Conservation (phyloP, 306 rosid species). For the Rosa lucieae region DNA sequence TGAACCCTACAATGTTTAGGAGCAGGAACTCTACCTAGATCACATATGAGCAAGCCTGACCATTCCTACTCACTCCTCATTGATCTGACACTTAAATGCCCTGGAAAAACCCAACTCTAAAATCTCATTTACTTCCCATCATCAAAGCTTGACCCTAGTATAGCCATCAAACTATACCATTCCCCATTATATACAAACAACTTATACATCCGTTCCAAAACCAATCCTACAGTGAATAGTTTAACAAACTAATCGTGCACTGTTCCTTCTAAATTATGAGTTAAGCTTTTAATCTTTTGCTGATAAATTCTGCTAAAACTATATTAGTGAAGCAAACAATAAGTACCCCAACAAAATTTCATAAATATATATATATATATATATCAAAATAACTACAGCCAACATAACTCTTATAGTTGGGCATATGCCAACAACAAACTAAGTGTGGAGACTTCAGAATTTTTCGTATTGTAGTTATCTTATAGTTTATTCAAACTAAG, state of each 20-base stretch:
- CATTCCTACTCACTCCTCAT: neutral
- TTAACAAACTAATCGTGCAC: neutral
- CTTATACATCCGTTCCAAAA: neutral
- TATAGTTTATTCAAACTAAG: neutral
- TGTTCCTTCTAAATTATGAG: neutral
- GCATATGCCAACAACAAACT: neutral
- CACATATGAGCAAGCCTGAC: neutral
- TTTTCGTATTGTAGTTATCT: neutral
- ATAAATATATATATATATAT: neutral
- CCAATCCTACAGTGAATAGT: neutral
- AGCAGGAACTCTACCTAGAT: neutral
- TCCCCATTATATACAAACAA: neutral
- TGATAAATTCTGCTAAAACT: neutral
- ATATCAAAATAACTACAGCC: neutral
- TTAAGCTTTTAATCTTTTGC: neutral
- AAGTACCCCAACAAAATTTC: neutral
- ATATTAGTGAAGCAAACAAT: neutral
- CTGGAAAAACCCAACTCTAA: neutral
- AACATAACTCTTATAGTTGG: neutral
- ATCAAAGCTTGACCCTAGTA: neutral
- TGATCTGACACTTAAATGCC: neutral
- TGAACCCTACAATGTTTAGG: neutral
- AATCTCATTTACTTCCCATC: neutral
- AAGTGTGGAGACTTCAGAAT: too few species aligned
- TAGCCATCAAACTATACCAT: neutral